Evolutionary conservation across 495 filamentous ascomycete genomes (phyloP).

Genomic region (Aspergillus indologenus): DNA sequence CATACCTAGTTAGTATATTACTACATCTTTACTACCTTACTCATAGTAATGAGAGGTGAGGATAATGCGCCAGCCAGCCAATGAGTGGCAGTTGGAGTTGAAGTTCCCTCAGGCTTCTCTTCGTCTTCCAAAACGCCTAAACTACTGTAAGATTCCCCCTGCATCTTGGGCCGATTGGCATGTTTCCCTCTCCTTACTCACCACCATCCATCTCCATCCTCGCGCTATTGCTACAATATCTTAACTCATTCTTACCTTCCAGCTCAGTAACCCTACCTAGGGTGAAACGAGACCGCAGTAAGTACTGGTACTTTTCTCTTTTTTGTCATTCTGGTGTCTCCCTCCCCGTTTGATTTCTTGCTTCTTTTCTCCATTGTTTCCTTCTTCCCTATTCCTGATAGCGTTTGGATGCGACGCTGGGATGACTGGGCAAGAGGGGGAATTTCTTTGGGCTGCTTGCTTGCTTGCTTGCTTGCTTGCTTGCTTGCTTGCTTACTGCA

Average conservation of each 20-base stretch:
- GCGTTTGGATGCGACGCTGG: not conserved
- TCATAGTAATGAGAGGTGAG: too few relatives aligned
- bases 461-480: too few relatives aligned
- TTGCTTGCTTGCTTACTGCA: not conserved
- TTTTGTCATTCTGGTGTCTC: not conserved
- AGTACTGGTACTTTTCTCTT: not conserved
- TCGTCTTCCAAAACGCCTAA: not conserved
- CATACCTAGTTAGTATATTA: too few relatives aligned
- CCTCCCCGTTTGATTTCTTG: not conserved
- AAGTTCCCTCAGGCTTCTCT: not conserved
- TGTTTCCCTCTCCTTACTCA: not conserved
- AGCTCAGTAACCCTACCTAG: not conserved
- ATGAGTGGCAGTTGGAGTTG: not conserved
- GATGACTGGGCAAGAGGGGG: not conserved
- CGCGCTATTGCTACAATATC: not conserved
- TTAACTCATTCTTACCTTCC: not conserved
- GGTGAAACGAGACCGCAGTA: not conserved
- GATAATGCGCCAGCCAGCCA: not conserved
- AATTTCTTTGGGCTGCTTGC: too few relatives aligned
- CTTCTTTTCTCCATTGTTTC: not conserved
- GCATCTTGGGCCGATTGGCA: not conserved
- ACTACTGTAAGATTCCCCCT: not conserved
- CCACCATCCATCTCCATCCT: not conserved
- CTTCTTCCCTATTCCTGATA: not conserved
- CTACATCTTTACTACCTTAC: too few relatives aligned